A percentile compares a stretch with the other conserved stretches of the same genome.
phyloP scores from a whole-genome alignment of 2,329 filamentous ascomycete species.

The Aspergillus cejpii region DNA sequence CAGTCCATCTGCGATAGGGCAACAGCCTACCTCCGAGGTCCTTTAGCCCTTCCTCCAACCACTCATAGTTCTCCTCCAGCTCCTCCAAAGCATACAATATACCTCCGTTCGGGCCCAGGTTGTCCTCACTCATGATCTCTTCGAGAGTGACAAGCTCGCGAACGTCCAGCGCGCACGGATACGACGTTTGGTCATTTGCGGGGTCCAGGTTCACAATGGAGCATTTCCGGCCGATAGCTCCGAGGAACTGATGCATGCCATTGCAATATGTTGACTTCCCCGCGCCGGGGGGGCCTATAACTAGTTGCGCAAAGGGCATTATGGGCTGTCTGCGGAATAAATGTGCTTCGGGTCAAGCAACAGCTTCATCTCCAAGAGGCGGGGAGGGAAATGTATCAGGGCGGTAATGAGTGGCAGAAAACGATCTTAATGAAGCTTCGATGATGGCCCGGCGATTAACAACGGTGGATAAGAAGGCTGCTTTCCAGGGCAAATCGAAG shows the following conservation, averaged over 20 bases:
- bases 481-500: not conserved
- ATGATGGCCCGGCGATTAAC: constrained; percentile 16
- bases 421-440: constrained; percentile 23
- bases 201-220: constrained; percentile 95
- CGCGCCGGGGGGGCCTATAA: constrained; percentile 88
- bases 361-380: constrained; percentile 10
- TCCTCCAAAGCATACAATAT: constrained; percentile 92
- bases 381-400: constrained; percentile 23
- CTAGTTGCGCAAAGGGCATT: constrained; percentile 65
- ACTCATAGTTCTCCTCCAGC: constrained; percentile 87
- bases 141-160: constrained; percentile 82
- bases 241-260: constrained; percentile 98
- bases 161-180: constrained; percentile 84
- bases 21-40: constrained; percentile 55
- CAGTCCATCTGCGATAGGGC: not conserved
- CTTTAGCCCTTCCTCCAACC: constrained; percentile 75
- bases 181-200: constrained; percentile 87
- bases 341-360: not conserved
- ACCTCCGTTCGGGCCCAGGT: constrained; percentile 84
- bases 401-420: constrained; percentile 32
- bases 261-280: constrained; percentile 98
- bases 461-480: not conserved
- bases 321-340: constrained; percentile 2
- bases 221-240: constrained; percentile 88
- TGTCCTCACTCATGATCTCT: constrained; percentile 88